phyloP scores from a whole-genome alignment of 164 flowering plant genomes.

The Chloranthus sessilifolius region DNA sequence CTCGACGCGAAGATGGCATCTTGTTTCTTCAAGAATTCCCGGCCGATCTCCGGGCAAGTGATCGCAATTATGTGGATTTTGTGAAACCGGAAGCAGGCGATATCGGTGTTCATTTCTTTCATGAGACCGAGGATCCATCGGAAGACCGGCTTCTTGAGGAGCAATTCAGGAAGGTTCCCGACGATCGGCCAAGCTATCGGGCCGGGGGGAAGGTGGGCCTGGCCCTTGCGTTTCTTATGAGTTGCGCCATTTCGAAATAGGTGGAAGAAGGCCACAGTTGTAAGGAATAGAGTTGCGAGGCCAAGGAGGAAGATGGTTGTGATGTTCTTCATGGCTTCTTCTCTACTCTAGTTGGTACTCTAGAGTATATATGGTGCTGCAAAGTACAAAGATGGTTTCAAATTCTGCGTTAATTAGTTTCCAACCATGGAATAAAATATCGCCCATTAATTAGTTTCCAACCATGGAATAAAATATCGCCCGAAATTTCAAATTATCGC shows the following conservation, averaged over 20 bases:
- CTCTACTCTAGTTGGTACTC: too few relatives aligned
- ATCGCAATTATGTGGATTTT: conserved; percentile 24
- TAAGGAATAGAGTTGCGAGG: conserved; percentile 12
- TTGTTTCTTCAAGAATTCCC: conserved; percentile 26
- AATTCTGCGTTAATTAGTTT: too few relatives aligned
- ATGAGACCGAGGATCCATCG: conserved; percentile 18
- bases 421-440: too few relatives aligned
- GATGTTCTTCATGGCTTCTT: too few relatives aligned
- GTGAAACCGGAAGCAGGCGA: conserved; percentile 22
- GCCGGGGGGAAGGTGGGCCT: conserved; percentile 24
- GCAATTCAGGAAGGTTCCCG: conserved; percentile 20
- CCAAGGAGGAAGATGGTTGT: too few relatives aligned
- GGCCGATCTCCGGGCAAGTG: conserved; percentile 22
- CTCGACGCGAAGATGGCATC: conserved; percentile 27
- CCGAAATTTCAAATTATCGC: too few relatives aligned
- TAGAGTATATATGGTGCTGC: too few relatives aligned
- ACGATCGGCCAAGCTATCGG: conserved; percentile 27
- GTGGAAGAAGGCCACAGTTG: conserved; percentile 11
- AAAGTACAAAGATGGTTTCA: too few relatives aligned
- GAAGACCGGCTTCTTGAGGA: conserved; percentile 19
- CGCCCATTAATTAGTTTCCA: too few relatives aligned
- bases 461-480: too few relatives aligned
- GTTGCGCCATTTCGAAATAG: neutral
- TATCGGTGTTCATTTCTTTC: conserved; percentile 20
- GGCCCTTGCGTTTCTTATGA: neutral